These are phyloP conservation scores for Aspergillus awamori DNA, from an alignment of 2,329 filamentous ascomycete genomes.

Conservation along the genomic window DNA sequence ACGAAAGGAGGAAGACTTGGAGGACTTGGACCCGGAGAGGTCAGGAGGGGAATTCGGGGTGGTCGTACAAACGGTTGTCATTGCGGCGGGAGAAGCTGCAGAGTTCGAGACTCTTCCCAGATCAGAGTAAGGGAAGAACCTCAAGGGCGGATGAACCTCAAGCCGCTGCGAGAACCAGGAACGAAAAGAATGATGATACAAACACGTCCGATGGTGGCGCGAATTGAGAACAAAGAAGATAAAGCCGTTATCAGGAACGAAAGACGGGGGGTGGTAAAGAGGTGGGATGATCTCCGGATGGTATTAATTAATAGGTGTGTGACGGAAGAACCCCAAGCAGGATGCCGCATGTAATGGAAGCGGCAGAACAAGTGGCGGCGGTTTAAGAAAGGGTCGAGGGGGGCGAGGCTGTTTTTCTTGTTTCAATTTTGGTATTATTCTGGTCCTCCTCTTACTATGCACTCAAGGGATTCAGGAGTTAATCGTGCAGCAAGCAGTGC, in stretches of 20 bases:
- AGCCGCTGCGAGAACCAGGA: background rate
- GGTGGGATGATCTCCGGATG: background rate
- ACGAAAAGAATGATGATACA: background rate
- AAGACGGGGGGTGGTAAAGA: background rate
- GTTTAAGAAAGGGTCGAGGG: background rate
- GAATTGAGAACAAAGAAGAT: constrained; percentile 8
- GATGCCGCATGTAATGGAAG: constrained; percentile 14
- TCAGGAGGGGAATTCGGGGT: constrained; percentile 72
- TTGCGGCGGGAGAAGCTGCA: constrained; percentile 31
- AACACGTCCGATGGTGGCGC: constrained; percentile 14
- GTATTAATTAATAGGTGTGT: constrained; percentile 4
- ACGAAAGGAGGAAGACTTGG: constrained; percentile 85
- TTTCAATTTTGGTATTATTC: background rate
- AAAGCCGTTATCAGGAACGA: constrained; percentile 1
- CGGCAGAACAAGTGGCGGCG: background rate
- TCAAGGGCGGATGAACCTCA: background rate
- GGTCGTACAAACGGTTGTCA: constrained; percentile 47
- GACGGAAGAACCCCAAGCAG: background rate
- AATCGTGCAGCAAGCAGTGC: constrained; percentile 13
- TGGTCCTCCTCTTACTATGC: background rate
- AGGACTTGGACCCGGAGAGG: constrained; percentile 82
- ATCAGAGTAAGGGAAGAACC: background rate
- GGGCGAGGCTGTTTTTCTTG: background rate
- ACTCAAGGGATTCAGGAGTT: constrained; percentile 15
- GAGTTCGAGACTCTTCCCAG: constrained; percentile 12